Evolutionary conservation across 2,329 filamentous ascomycete genomes (phyloP), one percentile per base, ranked within the genome.

Genomic region (Trichoderma brevicompactum): DNA sequence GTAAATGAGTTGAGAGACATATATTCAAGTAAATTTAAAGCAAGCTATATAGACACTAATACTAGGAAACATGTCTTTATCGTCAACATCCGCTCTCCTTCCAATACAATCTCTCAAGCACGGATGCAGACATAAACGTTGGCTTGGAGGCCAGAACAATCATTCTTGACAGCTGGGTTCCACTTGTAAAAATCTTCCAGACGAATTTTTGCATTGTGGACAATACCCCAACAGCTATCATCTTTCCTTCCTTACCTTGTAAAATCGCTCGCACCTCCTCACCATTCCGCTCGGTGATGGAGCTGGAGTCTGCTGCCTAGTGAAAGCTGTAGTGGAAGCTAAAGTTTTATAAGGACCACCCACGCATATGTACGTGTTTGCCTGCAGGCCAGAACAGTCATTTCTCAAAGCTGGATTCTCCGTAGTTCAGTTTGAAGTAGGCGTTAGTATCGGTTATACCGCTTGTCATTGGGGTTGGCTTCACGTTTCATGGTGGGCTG

Each of bases 251-350:
- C 44, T 41, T 12, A 64, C 60, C 13, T 38, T 28, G 36, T 64
- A 64, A n/a, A 54, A 64, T 7, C 15, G 3, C 8, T 41, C 15
- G 49, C 60, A 64, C 28, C 13, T 17, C 19, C n/a, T 7, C 15
- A 44, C 41, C 34, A 64, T 64, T 7, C 62, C 62, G 15, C 12
- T 41, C n/a, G 58, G 62, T 13, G 34, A 49, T 49, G 62, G 62
- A 19, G 34, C 13, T n/a, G 62, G 62, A n/a, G 41, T 6, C 10
- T 43, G 13, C 41, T n/a, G n/a, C n/a, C n/a, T n/a, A n/a, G n/a
- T n/a, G n/a, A n/a, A n/a, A n/a, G n/a, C n/a, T n/a, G n/a, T n/a
- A n/a, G n/a, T n/a, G n/a, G 41, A 6, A 15, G 6, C 41, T n/a
- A 15, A 15, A 15, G 41, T 15, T 7, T 43, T 43, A n/a, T n/a